These are phyloP conservation scores for Hordeum marinum DNA, from an alignment of 176 grass and related monocot genomes.

Conservation along the genomic window DNA sequence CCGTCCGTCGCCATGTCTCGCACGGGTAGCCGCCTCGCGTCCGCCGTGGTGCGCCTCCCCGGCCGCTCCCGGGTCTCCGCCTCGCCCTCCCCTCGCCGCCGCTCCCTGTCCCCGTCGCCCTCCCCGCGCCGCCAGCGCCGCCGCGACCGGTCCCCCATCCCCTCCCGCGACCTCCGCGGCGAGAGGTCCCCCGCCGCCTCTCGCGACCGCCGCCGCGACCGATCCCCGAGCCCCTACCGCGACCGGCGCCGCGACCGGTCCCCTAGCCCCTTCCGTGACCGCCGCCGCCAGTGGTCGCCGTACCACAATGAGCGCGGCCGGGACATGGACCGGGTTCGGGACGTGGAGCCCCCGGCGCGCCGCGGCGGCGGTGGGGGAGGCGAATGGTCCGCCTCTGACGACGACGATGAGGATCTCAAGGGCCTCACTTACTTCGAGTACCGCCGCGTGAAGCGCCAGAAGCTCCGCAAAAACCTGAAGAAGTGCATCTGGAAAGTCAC, in stretches of 20 bases:
- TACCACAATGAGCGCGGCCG: conserved; percentile 33
- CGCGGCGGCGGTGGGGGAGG: not conserved
- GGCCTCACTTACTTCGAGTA: conserved; percentile 83
- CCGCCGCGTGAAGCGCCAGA: conserved; percentile 74
- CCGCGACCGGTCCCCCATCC: conserved; percentile 26
- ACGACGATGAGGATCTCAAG: conserved; percentile 62
- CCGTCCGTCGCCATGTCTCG: conserved; percentile 41
- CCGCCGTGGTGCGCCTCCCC: conserved; percentile 56
- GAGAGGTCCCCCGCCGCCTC: conserved; percentile 36
- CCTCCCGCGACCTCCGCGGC: conserved; percentile 23
- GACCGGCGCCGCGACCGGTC: conserved; percentile 11
- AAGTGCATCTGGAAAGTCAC: conserved; percentile 72
- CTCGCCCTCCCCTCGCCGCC: conserved; percentile 54
- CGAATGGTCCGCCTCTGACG: conserved; percentile 31
- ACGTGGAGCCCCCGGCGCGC: not conserved
- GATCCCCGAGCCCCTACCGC: conserved; percentile 35
- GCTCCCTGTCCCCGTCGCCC: conserved; percentile 25
- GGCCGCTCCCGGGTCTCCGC: conserved; percentile 66
- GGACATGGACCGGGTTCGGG: conserved; percentile 9
- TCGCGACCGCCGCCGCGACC: conserved; percentile 3
- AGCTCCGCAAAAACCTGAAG: conserved; percentile 62
- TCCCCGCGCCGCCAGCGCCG: conserved; percentile 38
- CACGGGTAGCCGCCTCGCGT: conserved; percentile 49
- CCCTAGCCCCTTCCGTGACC: conserved; percentile 34
- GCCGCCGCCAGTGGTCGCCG: conserved; percentile 51